Evolutionary conservation across 208 protist genomes (phyloP).

Genomic region (Borovskyia barvae): DNA sequence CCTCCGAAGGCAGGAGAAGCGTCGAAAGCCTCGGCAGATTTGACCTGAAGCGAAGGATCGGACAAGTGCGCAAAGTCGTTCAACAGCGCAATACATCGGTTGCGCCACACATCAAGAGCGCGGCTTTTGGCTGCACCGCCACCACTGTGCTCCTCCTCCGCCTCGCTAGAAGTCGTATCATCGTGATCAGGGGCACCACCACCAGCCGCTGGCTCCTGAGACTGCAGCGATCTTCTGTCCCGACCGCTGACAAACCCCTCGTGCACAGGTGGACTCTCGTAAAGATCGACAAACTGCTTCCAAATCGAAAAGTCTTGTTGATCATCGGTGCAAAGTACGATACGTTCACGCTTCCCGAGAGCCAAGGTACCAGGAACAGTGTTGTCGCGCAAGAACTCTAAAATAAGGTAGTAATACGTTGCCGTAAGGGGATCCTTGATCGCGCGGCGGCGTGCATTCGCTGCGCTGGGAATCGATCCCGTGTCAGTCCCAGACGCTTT

Average conservation of each 20-base stretch:
- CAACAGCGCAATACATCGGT: constrained; percentile 45
- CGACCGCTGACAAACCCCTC: constrained; percentile 15
- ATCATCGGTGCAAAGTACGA: constrained; percentile 82
- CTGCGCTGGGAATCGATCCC: background rate
- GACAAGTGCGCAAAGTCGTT: constrained; percentile 53
- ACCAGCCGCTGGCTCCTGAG: background rate
- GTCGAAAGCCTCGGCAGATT: constrained; percentile 14
- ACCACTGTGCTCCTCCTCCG: constrained; percentile 1
- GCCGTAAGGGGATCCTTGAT: constrained; percentile 2
- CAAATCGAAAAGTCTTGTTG: constrained; percentile 76
- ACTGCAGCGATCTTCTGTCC: constrained; percentile 2
- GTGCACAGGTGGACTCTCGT: constrained; percentile 41
- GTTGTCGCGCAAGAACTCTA: constrained; percentile 78
- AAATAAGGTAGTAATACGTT: constrained; percentile 75
- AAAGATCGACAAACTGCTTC: constrained; percentile 72
- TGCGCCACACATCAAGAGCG: constrained; percentile 43
- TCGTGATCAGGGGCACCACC: constrained; percentile 47
- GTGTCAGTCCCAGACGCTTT: constrained; percentile 12
- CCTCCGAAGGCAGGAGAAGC: background rate
- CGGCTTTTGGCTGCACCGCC: background rate
- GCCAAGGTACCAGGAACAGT: constrained; percentile 17
- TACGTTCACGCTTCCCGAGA: constrained; percentile 63
- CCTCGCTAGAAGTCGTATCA: constrained; percentile 56
- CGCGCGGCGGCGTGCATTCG: background rate
- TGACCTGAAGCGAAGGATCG: constrained; percentile 35